Evolutionary conservation across 2,329 filamentous ascomycete species (phyloP), one percentile per base, ranked within the genome.

Genomic region (Talaromyces sp.): DNA sequence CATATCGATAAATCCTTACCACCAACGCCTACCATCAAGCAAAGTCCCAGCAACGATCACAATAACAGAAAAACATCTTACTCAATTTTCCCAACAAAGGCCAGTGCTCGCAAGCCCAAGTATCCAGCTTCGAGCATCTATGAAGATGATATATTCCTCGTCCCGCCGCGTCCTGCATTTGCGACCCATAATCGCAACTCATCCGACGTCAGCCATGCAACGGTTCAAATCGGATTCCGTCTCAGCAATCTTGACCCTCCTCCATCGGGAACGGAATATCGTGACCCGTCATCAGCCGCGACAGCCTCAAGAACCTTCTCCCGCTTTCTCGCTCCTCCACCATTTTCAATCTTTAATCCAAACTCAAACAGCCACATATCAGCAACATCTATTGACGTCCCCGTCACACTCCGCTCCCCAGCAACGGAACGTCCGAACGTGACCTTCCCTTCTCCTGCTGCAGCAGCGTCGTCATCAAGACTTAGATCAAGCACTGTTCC

Each of bases 191-290:
- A 65, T 25, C 67, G 68, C 9, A 63, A 68, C 55, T 66, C 66
- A 5, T 71, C 69, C 1, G 65, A 69, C 39, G 59, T 68, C 18
- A 70, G 67, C 58, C 58, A 63, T 54, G 67, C 68, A 11, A 70
- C 69, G 14, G 69, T 71, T 2, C 69, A 70, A 48, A 71, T 71
- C 50, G 69, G 69, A 16, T 65, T 71, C 2, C 65, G 69, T n/a
- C 63, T 71, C 4, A 70, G 69, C 62, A 67, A 68, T 42, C 58
- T 65, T 1, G 59, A 56, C 35, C n/a, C 52, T 18, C 25, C 25
- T 28, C 46, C 25, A 5, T 9, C 25, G 9, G 25, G 14, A 8
- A 31, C 28, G 23, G 46, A 8, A 25, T 28, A 50, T 50, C 14
- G 25, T 28, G 23, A 28, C 1, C 46, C 62, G 5, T 33, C 21